phyloP scores from a whole-genome alignment of 805 yeast genomes.

The Nakazawaea ernobii region DNA sequence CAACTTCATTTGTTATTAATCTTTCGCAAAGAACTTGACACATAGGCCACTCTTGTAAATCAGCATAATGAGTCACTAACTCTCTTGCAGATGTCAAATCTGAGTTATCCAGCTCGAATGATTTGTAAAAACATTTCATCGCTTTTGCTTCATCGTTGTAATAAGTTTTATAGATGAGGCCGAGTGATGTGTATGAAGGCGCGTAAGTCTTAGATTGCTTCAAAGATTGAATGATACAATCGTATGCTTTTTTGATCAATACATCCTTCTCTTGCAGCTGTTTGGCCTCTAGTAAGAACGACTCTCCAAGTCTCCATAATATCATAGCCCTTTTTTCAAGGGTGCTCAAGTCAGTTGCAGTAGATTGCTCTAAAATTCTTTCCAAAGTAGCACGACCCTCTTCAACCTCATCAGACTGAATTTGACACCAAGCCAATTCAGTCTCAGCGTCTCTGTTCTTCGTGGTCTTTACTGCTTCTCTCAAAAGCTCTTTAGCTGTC shows the following conservation, averaged over 20 bases:
- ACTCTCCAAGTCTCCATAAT: conserved; percentile 71
- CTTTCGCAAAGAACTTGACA: conserved; percentile 71
- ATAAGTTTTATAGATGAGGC: conserved; percentile 58
- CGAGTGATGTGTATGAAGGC: conserved; percentile 77
- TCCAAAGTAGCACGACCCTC: conserved; percentile 49
- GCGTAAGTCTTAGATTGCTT: conserved; percentile 62
- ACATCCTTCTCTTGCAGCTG: conserved; percentile 17
- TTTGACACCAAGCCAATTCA: conserved; percentile 76
- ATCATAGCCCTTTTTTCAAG: conserved; percentile 53
- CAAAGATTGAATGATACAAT: conserved; percentile 53
- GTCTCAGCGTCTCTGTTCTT: conserved; percentile 54
- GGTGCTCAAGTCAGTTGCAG: conserved; percentile 47
- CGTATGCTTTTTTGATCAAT: conserved; percentile 45
- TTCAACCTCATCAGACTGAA: conserved; percentile 43
- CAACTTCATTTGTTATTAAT: conserved; percentile 57
- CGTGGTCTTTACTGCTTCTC: conserved; percentile 38
- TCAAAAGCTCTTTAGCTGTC: conserved; percentile 50
- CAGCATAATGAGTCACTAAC: conserved; percentile 66
- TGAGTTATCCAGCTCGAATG: conserved; percentile 78
- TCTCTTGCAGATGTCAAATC: conserved; percentile 71
- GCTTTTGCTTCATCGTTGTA: conserved; percentile 63
- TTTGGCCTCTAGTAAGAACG: conserved; percentile 36
- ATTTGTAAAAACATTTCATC: conserved; percentile 79
- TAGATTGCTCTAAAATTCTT: conserved; percentile 34
- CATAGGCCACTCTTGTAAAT: conserved; percentile 71